Evolutionary conservation across 176 grass and related monocot species (phyloP).

Genomic region (Eremochloa ophiuroides): DNA sequence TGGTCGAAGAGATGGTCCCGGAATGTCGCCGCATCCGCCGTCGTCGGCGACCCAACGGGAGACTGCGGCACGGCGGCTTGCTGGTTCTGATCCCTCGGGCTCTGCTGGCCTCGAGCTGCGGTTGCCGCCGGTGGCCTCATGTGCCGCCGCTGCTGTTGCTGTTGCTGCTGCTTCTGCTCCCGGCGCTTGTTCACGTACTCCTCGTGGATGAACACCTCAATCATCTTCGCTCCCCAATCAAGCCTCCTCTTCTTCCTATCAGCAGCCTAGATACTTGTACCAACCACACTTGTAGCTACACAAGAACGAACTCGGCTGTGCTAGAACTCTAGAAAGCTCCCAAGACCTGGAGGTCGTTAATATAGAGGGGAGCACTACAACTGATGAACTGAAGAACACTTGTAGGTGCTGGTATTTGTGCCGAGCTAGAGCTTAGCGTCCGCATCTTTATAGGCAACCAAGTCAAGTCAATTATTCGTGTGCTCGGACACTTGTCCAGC

Average conservation of each 20-base stretch:
- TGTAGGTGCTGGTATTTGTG: constrained; percentile 12
- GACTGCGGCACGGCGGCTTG: not conserved
- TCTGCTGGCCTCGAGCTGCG: not conserved
- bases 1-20: constrained; percentile 41
- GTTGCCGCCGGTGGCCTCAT: not conserved
- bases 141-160: constrained; percentile 13
- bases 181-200: constrained; percentile 53
- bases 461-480: constrained; percentile 14
- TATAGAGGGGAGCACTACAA: not conserved
- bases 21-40: constrained; percentile 19
- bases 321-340: not conserved
- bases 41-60: constrained; percentile 9
- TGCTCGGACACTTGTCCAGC: not conserved
- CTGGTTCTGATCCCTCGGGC: not conserved
- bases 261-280: not conserved
- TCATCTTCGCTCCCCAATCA: not conserved
- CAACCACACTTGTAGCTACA: not conserved
- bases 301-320: not conserved
- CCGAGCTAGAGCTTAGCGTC: not conserved
- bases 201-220: constrained; percentile 62
- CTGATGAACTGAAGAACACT: not conserved
- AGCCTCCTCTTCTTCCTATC: not conserved
- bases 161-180: constrained; percentile 42
- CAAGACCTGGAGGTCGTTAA: not conserved
- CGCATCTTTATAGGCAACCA: constrained; percentile 18